Percentiles rank a stretch among this genome's conserved stretches.
Conservation (phyloP, 2,329 filamentous ascomycete genomes). For the Ceratocystis diversiconidia region DNA sequence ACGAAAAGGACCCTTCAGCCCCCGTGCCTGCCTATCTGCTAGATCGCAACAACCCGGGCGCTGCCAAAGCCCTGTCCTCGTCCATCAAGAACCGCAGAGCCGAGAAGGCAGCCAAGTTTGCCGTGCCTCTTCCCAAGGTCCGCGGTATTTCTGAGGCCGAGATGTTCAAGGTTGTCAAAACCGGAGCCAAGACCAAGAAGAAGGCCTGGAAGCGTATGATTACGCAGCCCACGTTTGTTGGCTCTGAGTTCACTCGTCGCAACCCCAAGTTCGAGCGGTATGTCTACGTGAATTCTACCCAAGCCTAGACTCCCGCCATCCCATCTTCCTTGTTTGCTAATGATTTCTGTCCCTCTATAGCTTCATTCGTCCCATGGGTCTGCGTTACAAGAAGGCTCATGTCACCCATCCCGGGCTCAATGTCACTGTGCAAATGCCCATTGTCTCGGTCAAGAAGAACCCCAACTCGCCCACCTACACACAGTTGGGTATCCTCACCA, state of each 20-base stretch:
- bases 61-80: constrained; percentile 56
- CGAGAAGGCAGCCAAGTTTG: constrained; percentile 89
- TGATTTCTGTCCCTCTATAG: constrained; percentile 29
- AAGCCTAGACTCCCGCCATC: not conserved
- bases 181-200: constrained; percentile 85
- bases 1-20: constrained; percentile 63
- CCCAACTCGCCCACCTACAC: constrained; percentile 84
- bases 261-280: constrained; percentile 61
- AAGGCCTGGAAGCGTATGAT: constrained; percentile 64
- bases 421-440: constrained; percentile 77
- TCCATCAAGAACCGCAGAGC: constrained; percentile 92
- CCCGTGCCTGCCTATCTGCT: constrained; percentile 87
- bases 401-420: constrained; percentile 61
- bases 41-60: constrained; percentile 53
- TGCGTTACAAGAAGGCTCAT: constrained; percentile 39
- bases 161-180: constrained; percentile 95
- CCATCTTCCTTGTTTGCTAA: constrained; percentile 32
- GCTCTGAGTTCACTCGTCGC: constrained; percentile 72
- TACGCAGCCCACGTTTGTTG: constrained; percentile 56
- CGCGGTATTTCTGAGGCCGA: constrained; percentile 88
- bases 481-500: constrained; percentile 77
- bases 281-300: not conserved
- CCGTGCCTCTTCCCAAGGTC: constrained; percentile 85
- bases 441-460: constrained; percentile 51
- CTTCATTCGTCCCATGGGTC: constrained; percentile 37